phyloP scores from a whole-genome alignment of 768 basidiomycete genomes.

The Auricularia auricula-judae region DNA sequence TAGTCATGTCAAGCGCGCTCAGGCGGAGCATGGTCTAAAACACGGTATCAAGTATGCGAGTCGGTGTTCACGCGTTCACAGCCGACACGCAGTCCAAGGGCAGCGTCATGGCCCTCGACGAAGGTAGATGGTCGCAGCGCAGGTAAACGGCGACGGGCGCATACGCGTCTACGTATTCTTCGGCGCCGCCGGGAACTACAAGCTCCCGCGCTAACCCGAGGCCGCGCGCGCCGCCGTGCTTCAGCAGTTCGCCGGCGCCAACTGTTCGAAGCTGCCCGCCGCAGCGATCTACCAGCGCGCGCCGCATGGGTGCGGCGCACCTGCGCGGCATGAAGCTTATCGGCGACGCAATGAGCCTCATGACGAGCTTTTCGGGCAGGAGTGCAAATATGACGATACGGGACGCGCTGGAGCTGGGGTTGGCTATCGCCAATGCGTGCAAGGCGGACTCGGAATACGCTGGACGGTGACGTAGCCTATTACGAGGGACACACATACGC shows the following conservation, averaged over 20 bases:
- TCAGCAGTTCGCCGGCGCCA: background rate
- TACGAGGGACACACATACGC: background rate
- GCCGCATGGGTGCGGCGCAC: conserved; percentile 3
- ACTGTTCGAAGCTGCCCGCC: background rate
- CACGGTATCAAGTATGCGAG: conserved; percentile 17
- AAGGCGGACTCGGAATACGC: background rate
- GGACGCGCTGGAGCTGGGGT: conserved; percentile 14
- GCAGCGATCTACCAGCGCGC: background rate
- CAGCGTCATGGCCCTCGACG: conserved; percentile 16
- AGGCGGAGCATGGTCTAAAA: conserved; percentile 17
- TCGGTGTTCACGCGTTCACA: conserved; percentile 1
- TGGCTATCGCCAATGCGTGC: background rate
- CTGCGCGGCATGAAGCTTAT: conserved; percentile 11
- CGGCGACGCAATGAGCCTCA: conserved; percentile 29
- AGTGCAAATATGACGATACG: conserved; percentile 26
- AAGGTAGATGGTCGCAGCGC: conserved; percentile 18
- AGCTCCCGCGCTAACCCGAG: background rate
- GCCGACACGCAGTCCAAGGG: conserved; percentile 18
- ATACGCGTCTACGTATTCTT: conserved; percentile 14
- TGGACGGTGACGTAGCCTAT: background rate
- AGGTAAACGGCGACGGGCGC: conserved; percentile 20
- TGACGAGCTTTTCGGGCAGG: conserved; percentile 26
- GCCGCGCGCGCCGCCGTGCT: background rate
- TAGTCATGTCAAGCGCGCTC: conserved; percentile 16
- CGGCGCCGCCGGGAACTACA: background rate